phyloP scores from a whole-genome alignment of 371 early-diverging fungal species.

The Mortierella sp. region DNA sequence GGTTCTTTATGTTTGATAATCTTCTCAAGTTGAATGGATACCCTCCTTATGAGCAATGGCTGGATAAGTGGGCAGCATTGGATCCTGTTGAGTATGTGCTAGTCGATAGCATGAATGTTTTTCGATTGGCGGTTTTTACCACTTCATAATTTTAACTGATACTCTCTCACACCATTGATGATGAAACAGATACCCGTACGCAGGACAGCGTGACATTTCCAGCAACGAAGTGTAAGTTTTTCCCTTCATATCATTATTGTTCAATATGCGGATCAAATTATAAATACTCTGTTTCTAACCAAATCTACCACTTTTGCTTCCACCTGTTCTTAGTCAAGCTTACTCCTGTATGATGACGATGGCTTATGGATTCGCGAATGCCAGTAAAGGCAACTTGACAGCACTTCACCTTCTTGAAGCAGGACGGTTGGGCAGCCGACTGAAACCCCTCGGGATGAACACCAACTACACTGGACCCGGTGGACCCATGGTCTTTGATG shows the following conservation, averaged over 20 bases:
- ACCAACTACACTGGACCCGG: slow-evolving; percentile 70
- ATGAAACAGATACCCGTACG: slow-evolving; percentile 68
- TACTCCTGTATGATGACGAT: slow-evolving; percentile 73
- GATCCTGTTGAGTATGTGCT: slow-evolving; percentile 61
- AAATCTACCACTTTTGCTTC: not conserved
- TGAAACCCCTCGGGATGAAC: slow-evolving; percentile 66
- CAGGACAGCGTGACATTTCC: slow-evolving; percentile 67
- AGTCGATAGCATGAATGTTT: not conserved
- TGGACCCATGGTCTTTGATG: slow-evolving; percentile 70
- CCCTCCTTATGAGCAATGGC: slow-evolving; percentile 66
- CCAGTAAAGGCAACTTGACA: slow-evolving; percentile 34
- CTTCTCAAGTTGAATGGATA: slow-evolving; percentile 68
- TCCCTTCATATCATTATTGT: not conserved
- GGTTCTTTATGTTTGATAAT: slow-evolving; percentile 70
- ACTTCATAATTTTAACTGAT: not conserved
- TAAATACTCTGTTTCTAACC: not conserved
- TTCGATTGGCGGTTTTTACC: not conserved
- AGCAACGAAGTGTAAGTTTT: slow-evolving; percentile 70
- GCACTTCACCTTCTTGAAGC: slow-evolving; percentile 58
- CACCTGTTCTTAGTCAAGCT: slow-evolving; percentile 34
- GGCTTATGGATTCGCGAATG: slow-evolving; percentile 65
- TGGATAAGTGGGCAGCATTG: slow-evolving; percentile 66
- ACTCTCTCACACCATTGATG: not conserved
- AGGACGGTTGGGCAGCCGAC: slow-evolving; percentile 60
- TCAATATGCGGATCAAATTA: not conserved